Conservation (phyloP, 1,284 basidiomycete genomes). For the Apiotrichum veenhuisii region DNA sequence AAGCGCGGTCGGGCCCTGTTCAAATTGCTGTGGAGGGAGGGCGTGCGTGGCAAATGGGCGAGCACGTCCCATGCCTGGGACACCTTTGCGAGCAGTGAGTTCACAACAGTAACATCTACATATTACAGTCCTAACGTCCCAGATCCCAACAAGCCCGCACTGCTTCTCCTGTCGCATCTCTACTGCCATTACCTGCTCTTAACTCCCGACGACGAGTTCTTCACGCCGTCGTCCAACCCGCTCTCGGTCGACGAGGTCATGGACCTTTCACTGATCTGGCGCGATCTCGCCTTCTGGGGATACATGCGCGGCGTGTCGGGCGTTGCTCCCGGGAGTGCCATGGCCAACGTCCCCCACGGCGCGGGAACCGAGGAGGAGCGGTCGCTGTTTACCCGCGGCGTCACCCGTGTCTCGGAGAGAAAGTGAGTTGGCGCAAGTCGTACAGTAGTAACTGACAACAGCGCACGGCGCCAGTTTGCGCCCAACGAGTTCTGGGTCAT, state of each 20-base stretch:
- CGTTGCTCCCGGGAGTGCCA: slow-evolving; percentile 64
- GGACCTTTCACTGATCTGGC: slow-evolving; percentile 46
- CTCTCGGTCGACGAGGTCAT: slow-evolving; percentile 76
- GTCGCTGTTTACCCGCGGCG: slow-evolving; percentile 67
- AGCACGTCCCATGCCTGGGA: slow-evolving; percentile 50
- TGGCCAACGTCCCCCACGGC: slow-evolving; percentile 54
- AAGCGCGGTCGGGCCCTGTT: slow-evolving; percentile 54
- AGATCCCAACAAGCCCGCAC: slow-evolving; percentile 57
- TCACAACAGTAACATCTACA: slow-evolving; percentile 18
- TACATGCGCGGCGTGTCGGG: slow-evolving; percentile 46
- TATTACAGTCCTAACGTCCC: slow-evolving; percentile 9
- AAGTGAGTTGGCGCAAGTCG: slow-evolving; percentile 61
- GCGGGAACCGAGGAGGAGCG: slow-evolving; percentile 61
- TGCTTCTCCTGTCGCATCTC: slow-evolving; percentile 76
- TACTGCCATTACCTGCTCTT: slow-evolving; percentile 83
- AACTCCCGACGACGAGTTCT: slow-evolving; percentile 97
- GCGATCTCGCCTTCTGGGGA: slow-evolving; percentile 47
- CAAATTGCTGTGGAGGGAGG: slow-evolving; percentile 67
- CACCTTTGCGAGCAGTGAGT: slow-evolving; percentile 51
- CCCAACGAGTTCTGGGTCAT: slow-evolving; percentile 84
- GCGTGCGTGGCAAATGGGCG: slow-evolving; percentile 58
- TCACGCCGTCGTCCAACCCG: slow-evolving; percentile 59
- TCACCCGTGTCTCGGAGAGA: slow-evolving; percentile 75
- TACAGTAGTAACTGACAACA: slow-evolving; percentile 41
- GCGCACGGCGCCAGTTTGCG: slow-evolving; percentile 76